These are phyloP conservation scores for Cryphonectria japonica DNA, from an alignment of 2,329 filamentous ascomycete genomes.

Conservation along the genomic window DNA sequence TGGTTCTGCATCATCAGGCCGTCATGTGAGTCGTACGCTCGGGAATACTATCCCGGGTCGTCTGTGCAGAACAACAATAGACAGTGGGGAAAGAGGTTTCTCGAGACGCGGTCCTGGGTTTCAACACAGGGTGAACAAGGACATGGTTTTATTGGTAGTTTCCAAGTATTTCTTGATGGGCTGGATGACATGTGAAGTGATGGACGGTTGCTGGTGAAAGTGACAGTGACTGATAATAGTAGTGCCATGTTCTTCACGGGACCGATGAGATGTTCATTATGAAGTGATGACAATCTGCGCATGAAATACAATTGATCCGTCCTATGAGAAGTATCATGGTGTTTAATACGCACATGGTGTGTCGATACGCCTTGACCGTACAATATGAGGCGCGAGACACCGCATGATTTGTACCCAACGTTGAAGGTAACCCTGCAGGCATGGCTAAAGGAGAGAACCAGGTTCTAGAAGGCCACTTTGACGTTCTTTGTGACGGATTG, in stretches of 20 bases:
- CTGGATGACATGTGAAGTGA: not conserved
- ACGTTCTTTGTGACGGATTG: not conserved
- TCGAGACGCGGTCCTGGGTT: not conserved
- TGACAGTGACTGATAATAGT: not conserved
- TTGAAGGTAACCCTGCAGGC: not conserved
- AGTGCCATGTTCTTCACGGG: not conserved
- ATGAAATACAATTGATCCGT: not conserved
- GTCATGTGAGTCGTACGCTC: not conserved
- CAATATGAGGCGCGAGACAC: not conserved
- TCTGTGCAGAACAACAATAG: not conserved
- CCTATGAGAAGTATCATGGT: not conserved
- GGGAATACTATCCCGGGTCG: not conserved
- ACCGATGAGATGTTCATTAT: not conserved
- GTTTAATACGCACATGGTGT: not conserved
- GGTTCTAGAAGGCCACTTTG: not conserved
- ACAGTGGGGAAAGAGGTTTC: not conserved
- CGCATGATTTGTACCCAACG: not conserved
- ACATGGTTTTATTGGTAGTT: not conserved
- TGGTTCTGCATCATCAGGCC: not conserved
- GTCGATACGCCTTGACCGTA: not conserved
- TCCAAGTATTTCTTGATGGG: no score
- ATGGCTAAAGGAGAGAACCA: not conserved
- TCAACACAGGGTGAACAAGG: not conserved
- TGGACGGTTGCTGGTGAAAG: not conserved
- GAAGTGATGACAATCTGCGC: not conserved